Base-by-base conservation (phyloP, 805 yeast species). In the Cyberlindnera amylophila region DNA sequence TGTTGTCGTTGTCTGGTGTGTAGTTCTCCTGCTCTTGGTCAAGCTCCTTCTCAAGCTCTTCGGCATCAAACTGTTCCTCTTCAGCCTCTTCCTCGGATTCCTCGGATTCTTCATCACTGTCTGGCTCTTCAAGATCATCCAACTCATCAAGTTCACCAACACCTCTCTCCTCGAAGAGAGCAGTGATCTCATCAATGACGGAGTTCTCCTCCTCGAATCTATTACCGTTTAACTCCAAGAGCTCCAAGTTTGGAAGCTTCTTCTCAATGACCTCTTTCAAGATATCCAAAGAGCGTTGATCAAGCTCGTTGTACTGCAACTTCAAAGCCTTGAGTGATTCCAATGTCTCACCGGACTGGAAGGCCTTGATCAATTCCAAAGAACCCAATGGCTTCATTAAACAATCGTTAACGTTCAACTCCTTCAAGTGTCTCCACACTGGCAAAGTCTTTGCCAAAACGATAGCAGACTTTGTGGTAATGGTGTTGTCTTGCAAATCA, bases 401-500 rank as follows among this genome's bases (percentile, higher is more conserved):
- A 66, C 96, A 86, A 65, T 93, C 99, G 58, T 88, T 87, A 51
- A 93, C 75, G 59, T 86, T 86, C 57, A 93, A 73, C 65, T 91
- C 98, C 36, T 67, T 66, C 57, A 93, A 74, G 6, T 67, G 50
- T 26, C 71, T 63, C 96, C 97, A 93, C 35, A 63, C 59, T 3
- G 71, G 54, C 46, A 93, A 64, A 21, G 71, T 73, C 14, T 69
- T 65, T 17, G 93, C 84, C 33, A 91, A 75, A 18, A 82, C 78
- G 18, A 66, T 54, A 6, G 90, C 77, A 5, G 91, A 88, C 37
- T 65, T 65, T 15, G 63, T 60, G 9, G 99, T 93, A 62, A 93
- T 81, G 7, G 99, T 93, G 65, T 93, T 93, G 64, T 93, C 99
- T 69, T 93, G 97, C 52, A 93, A 71, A 66, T 93, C 98, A 32